These are phyloP conservation scores for Boletus vinaceobasis DNA, from an alignment of 768 basidiomycete genomes.

Conservation along the genomic window DNA sequence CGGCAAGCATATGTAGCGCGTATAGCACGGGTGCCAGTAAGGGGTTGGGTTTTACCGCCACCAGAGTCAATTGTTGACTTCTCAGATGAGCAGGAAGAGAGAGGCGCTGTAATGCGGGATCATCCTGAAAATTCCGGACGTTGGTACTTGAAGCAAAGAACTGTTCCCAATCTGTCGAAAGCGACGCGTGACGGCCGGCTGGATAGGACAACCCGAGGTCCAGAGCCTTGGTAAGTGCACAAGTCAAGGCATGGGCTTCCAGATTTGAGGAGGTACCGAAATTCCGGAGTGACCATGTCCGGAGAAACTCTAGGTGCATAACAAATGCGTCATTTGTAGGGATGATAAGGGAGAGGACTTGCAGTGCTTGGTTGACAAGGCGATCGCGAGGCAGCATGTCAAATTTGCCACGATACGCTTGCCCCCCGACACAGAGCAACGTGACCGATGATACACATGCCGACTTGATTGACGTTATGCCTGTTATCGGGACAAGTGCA, in stretches of 20 bases:
- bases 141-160: conserved; percentile 43
- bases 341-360: conserved; percentile 59
- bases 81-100: conserved; percentile 32
- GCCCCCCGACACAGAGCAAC: conserved; percentile 51
- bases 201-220: conserved; percentile 33
- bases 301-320: conserved; percentile 54
- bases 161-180: conserved; percentile 44
- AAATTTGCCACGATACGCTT: conserved; percentile 44
- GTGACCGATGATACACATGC: conserved; percentile 50
- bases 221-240: conserved; percentile 50
- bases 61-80: conserved; percentile 25
- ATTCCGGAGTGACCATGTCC: conserved; percentile 49
- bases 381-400: conserved; percentile 53
- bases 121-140: conserved; percentile 52
- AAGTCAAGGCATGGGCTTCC: conserved; percentile 56
- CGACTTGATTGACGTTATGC: conserved; percentile 46
- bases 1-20: conserved; percentile 77
- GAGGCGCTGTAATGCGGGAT: conserved; percentile 51
- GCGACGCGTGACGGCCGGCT: conserved; percentile 9
- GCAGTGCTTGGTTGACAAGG: conserved; percentile 58
- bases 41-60: conserved; percentile 36
- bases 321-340: conserved; percentile 53
- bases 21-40: conserved; percentile 60
- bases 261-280: conserved; percentile 43
- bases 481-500: conserved; percentile 17